Evolutionary conservation across 108 stramenopile genomes (phyloP).

Genomic region (Nitzschia sp.): DNA sequence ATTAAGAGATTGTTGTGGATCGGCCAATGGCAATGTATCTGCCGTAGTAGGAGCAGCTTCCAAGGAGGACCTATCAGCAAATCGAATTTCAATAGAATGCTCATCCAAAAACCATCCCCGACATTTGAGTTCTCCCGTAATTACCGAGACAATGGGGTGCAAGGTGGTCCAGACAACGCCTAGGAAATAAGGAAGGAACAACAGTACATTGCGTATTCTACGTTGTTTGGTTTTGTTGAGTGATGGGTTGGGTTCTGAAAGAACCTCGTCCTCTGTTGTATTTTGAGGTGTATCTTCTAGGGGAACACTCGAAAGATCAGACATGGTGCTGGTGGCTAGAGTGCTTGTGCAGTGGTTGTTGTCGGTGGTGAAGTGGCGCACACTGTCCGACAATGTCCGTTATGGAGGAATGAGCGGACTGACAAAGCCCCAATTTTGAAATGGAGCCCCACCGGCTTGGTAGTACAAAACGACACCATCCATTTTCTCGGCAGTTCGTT

Average conservation of each 20-base stretch:
- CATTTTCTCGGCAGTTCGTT: neutral
- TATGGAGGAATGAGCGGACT: no score
- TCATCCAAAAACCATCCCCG: slow-evolving; percentile 82
- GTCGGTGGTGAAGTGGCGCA: no score
- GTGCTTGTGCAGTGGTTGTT: no score
- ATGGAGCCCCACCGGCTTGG: no score
- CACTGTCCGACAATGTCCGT: no score
- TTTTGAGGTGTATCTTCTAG: neutral
- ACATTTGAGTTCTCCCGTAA: slow-evolving; percentile 79
- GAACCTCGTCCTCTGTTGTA: neutral
- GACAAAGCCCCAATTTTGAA: no score
- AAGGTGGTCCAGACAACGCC: slow-evolving; percentile 67
- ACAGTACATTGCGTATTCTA: slow-evolving; percentile 16
- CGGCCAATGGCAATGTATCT: neutral
- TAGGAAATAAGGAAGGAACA: slow-evolving; percentile 63
- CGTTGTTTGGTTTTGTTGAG: slow-evolving; percentile 3
- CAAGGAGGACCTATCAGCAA: slow-evolving; percentile 15
- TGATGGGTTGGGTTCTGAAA: neutral
- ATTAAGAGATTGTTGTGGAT: neutral
- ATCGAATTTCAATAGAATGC: slow-evolving; percentile 63
- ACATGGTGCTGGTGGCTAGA: no score
- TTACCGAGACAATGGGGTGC: slow-evolving; percentile 67
- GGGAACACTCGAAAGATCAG: neutral
- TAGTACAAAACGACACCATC: no score
- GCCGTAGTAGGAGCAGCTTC: neutral